Evolutionary conservation across 495 filamentous ascomycete genomes (phyloP).

Genomic region (Pyrenopolyporus hunteri): DNA sequence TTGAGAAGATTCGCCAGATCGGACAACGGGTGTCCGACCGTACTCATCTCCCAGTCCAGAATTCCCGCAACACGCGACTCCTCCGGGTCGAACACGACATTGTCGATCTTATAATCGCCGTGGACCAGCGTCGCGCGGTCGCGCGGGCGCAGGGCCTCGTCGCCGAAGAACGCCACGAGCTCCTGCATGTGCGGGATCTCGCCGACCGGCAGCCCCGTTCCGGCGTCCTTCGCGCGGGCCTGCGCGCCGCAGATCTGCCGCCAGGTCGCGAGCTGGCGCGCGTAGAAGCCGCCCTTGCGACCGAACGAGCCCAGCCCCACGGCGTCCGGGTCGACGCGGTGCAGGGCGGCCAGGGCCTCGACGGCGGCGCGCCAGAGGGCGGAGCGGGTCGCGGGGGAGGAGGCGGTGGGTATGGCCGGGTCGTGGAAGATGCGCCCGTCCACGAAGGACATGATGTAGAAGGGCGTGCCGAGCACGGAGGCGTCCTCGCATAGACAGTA

Average conservation of each 20-base stretch:
- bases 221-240: slow-evolving; percentile 73
- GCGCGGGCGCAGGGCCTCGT: slow-evolving; percentile 70
- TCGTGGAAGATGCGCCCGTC: slow-evolving; percentile 92
- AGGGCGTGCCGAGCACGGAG: slow-evolving; percentile 81
- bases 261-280: slow-evolving; percentile 84
- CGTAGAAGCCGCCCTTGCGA: slow-evolving; percentile 78
- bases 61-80: slow-evolving; percentile 91
- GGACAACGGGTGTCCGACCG: slow-evolving; percentile 89
- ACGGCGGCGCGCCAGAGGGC: slow-evolving; percentile 88
- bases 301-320: slow-evolving; percentile 77
- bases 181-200: slow-evolving; percentile 81
- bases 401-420: slow-evolving; percentile 76
- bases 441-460: slow-evolving; percentile 96
- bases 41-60: slow-evolving; percentile 97
- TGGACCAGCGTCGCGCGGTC: slow-evolving; percentile 84
- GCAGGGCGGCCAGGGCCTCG: slow-evolving; percentile 82
- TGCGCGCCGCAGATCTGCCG: slow-evolving; percentile 77
- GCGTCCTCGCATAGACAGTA: slow-evolving; percentile 86
- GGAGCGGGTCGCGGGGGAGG: slow-evolving; percentile 65
- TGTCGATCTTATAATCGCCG: slow-evolving; percentile 98
- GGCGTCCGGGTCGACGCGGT: slow-evolving; percentile 69
- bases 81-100: slow-evolving; percentile 89
- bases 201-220: slow-evolving; percentile 77
- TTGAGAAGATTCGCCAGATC: slow-evolving; percentile 82
- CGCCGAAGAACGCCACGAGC: slow-evolving; percentile 77